Percentiles rank a stretch among this genome's conserved stretches.
Conservation (phyloP, 345 rosid genomes). For the Rhodamnia argentea region DNA sequence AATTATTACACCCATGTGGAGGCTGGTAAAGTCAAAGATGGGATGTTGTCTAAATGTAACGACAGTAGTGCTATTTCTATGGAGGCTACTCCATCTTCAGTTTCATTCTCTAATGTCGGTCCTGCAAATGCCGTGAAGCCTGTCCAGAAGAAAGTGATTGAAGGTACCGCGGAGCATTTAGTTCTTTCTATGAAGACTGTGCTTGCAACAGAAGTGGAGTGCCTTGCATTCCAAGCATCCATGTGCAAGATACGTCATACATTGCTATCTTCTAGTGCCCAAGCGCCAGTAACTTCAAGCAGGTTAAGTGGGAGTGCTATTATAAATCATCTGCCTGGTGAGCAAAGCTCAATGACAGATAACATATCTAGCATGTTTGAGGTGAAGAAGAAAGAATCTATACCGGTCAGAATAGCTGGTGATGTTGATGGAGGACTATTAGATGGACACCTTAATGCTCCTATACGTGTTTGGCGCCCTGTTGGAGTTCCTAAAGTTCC, state of each 20-base stretch:
- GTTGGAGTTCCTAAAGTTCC: slow-evolving; percentile 77
- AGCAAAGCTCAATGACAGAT: slow-evolving; percentile 67
- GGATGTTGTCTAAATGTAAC: slow-evolving; percentile 24
- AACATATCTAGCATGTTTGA: slow-evolving; percentile 65
- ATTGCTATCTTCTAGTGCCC: slow-evolving; percentile 35
- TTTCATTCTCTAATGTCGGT: slow-evolving; percentile 37
- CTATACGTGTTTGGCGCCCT: slow-evolving; percentile 97
- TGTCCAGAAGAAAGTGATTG: slow-evolving; percentile 35
- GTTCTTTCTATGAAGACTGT: slow-evolving; percentile 52
- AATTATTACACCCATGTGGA: slow-evolving; percentile 69
- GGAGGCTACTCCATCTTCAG: slow-evolving; percentile 28
- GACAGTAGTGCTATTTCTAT: slow-evolving; percentile 36
- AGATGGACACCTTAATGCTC: slow-evolving; percentile 74
- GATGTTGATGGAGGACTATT: slow-evolving; percentile 73
- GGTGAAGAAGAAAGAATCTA: slow-evolving; percentile 69
- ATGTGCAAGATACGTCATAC: slow-evolving; percentile 85
- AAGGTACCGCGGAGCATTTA: slow-evolving; percentile 37
- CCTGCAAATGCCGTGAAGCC: slow-evolving; percentile 42
- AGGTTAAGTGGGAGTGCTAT: slow-evolving; percentile 47
- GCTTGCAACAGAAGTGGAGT: slow-evolving; percentile 82
- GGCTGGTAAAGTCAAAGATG: slow-evolving; percentile 34
- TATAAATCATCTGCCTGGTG: slow-evolving; percentile 66
- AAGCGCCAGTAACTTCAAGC: slow-evolving; percentile 37
- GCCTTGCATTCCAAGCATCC: slow-evolving; percentile 79
- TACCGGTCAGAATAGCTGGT: slow-evolving; percentile 91